Evolutionary conservation across 257 asterid genomes (phyloP).

Genomic region (Jacaranda mimosifolia): DNA sequence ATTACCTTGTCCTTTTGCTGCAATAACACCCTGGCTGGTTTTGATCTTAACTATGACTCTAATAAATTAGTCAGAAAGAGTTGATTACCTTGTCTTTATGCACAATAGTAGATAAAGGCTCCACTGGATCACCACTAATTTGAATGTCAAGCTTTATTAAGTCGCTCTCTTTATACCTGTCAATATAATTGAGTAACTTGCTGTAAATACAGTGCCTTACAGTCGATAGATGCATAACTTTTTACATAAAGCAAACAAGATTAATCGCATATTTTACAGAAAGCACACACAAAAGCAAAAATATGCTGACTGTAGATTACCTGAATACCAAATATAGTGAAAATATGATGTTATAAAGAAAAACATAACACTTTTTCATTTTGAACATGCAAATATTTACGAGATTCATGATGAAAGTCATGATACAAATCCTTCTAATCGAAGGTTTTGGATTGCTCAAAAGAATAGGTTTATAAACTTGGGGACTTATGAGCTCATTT

Average conservation of each 20-base stretch:
- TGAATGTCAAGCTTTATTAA: constrained; percentile 95
- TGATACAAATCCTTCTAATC: too few relatives aligned
- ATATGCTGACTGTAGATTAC: not conserved
- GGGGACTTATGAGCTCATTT: not conserved
- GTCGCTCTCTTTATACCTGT: constrained; percentile 88
- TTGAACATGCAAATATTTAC: constrained; percentile 10
- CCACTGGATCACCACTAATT: constrained; percentile 92
- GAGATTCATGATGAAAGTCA: not conserved
- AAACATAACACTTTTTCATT: constrained; percentile 12
- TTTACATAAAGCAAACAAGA: constrained; percentile 14
- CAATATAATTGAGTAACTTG: constrained; percentile 33
- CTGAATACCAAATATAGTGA: not conserved
- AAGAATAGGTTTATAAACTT: not conserved
- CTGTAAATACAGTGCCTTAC: not conserved
- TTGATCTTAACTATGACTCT: constrained; percentile 1
- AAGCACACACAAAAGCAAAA: not conserved
- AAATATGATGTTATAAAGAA: constrained; percentile 4
- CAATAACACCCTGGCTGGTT: not conserved
- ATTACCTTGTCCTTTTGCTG: constrained; percentile 89
- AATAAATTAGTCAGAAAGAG: constrained; percentile 11
- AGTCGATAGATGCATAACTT: constrained; percentile 3
- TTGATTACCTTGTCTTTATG: constrained; percentile 90
- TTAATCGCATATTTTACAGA: constrained; percentile 2
- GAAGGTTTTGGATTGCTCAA: not conserved
- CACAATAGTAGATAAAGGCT: constrained; percentile 96